These are phyloP conservation scores for Anethum foeniculum DNA, from an alignment of 140 eudicot species.

Conservation along the genomic window DNA sequence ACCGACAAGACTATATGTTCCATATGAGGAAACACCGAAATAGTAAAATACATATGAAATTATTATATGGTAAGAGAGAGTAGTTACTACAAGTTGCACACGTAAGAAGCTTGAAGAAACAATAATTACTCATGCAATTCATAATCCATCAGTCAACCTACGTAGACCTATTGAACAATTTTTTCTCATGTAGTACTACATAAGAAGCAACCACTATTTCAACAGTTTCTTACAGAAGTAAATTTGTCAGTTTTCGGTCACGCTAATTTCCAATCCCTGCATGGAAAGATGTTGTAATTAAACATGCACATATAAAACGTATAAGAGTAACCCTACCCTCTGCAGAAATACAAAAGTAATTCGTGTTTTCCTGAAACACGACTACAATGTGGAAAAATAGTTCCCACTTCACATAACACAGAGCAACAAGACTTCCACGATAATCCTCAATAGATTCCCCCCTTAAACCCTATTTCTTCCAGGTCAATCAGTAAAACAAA, in stretches of 20 bases:
- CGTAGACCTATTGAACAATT: neutral
- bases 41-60: neutral
- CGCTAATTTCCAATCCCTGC: neutral
- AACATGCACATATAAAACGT: neutral
- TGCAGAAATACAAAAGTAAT: neutral
- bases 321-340: neutral
- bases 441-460: neutral
- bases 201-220: neutral
- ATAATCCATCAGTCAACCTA: neutral
- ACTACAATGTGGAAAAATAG: neutral
- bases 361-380: neutral
- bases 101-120: neutral
- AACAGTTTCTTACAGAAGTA: neutral
- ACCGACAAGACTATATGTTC: slow-evolving; percentile 62
- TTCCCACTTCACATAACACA: neutral
- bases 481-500: neutral
- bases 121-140: neutral
- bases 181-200: neutral
- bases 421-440: neutral
- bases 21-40: slow-evolving; percentile 12
- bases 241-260: neutral
- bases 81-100: neutral
- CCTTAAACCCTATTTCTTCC: neutral
- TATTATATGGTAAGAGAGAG: neutral
- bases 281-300: neutral